Conservation (phyloP, 164 flowering plant species). For the Aristolochia contorta region DNA sequence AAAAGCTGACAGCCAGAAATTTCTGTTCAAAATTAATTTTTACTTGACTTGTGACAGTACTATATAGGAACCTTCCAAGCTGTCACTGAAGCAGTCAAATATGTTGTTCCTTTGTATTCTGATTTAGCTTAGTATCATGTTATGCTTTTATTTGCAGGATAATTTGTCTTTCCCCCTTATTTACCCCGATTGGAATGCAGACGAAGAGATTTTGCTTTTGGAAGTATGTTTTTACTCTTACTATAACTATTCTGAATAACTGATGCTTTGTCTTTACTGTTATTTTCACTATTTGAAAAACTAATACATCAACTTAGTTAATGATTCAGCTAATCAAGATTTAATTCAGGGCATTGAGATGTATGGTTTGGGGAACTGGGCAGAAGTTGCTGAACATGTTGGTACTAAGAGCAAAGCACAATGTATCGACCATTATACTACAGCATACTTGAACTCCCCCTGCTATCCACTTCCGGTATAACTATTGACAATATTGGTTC, state of each 20-base stretch:
- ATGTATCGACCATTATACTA: constrained; percentile 71
- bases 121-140: not conserved
- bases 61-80: too few relatives aligned
- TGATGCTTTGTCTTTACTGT: not conserved
- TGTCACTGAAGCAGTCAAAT: not conserved
- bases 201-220: constrained; percentile 87
- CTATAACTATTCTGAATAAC: not conserved
- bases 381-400: constrained; percentile 91
- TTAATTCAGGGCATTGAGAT: constrained; percentile 72
- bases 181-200: constrained; percentile 98
- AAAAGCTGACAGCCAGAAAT: too few relatives aligned
- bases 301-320: too few relatives aligned
- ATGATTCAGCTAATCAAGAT: not conserved
- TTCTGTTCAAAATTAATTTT: too few relatives aligned
- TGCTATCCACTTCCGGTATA: constrained; percentile 91
- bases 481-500: not conserved
- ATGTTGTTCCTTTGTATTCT: constrained; percentile 1
- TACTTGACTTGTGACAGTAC: too few relatives aligned
- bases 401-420: constrained; percentile 79
- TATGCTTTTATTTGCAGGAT: constrained; percentile 40
- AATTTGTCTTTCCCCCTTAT: constrained; percentile 83
- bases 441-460: constrained; percentile 72
- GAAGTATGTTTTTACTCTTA: constrained; percentile 46
- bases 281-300: too few relatives aligned
- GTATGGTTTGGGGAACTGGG: constrained; percentile 96